These are phyloP conservation scores for Globisporangium radiosum DNA, from an alignment of 352 stramenopile genomes.

Conservation along the genomic window DNA sequence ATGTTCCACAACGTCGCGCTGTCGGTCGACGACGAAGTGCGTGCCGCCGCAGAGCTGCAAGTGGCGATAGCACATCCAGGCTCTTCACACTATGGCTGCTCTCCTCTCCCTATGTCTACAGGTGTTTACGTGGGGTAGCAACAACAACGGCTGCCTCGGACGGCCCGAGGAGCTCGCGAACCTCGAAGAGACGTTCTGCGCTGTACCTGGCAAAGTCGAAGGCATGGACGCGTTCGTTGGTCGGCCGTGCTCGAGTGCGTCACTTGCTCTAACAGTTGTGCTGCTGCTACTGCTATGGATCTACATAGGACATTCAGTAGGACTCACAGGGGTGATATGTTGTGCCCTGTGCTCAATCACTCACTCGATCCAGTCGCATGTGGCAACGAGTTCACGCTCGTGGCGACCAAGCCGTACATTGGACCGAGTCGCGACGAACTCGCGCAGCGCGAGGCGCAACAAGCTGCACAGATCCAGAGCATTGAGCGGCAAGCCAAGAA, in stretches of 20 bases:
- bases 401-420: conserved; percentile 92
- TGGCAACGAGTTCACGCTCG: conserved; percentile 88
- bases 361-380: conserved; percentile 59
- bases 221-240: conserved; percentile 64
- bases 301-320: no score
- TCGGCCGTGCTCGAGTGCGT: conserved; percentile 60
- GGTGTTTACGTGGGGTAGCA: conserved; percentile 93
- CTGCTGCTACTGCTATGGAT: neutral
- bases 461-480: conserved; percentile 32
- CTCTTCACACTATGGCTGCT: neutral
- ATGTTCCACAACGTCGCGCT: conserved; percentile 91
- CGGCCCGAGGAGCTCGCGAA: conserved; percentile 55
- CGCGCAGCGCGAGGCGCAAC: conserved; percentile 31
- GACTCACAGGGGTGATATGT: neutral
- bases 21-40: conserved; percentile 84
- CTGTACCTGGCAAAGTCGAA: conserved; percentile 69
- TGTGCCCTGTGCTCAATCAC: neutral
- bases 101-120: conserved; percentile 1
- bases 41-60: neutral
- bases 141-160: conserved; percentile 87
- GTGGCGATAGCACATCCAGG: neutral
- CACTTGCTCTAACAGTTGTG: neutral
- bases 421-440: conserved; percentile 72
- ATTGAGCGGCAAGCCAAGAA: conserved; percentile 44
- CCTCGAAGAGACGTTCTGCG: conserved; percentile 79